These are phyloP conservation scores for Colletotrichum orbiculare DNA, from an alignment of 2,329 filamentous ascomycete species.

Conservation along the genomic window DNA sequence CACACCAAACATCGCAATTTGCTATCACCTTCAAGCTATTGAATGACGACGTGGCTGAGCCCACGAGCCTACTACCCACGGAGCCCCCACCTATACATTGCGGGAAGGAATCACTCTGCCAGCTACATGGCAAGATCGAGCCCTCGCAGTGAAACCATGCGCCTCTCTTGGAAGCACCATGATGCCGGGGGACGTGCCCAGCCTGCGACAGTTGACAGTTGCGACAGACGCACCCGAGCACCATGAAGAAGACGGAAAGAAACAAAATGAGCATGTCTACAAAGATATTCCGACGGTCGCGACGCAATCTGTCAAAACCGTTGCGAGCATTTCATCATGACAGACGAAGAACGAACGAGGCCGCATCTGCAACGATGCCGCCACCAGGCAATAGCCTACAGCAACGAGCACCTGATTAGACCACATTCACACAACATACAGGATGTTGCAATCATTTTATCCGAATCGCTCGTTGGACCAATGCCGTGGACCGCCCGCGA, in stretches of 20 bases:
- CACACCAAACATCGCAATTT: no score
- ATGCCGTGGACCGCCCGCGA: conserved; percentile 23
- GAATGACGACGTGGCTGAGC: no score
- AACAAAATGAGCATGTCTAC: conserved; percentile 14
- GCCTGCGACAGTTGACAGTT: conserved; percentile 26
- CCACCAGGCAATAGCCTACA: conserved; percentile 14
- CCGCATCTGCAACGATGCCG: conserved; percentile 15
- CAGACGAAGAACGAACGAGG: conserved; percentile 16
- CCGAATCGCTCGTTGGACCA: conserved; percentile 24
- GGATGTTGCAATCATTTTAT: conserved; percentile 27
- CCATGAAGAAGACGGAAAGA: not conserved
- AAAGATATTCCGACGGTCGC: not conserved
- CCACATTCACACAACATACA: conserved; percentile 27
- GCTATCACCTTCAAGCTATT: no score
- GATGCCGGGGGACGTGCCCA: conserved; percentile 19
- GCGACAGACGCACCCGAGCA: conserved; percentile 25
- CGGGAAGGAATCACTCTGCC: no score
- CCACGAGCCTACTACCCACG: no score
- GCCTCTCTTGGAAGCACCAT: conserved; percentile 7
- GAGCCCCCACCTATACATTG: no score
- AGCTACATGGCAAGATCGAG: not conserved
- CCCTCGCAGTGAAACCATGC: conserved; percentile 21
- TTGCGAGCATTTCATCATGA: conserved; percentile 8
- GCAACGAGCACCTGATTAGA: conserved; percentile 4
- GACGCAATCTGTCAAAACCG: not conserved